Conservation (phyloP, 2,329 filamentous ascomycete genomes). For the Colletotrichum phormii region DNA sequence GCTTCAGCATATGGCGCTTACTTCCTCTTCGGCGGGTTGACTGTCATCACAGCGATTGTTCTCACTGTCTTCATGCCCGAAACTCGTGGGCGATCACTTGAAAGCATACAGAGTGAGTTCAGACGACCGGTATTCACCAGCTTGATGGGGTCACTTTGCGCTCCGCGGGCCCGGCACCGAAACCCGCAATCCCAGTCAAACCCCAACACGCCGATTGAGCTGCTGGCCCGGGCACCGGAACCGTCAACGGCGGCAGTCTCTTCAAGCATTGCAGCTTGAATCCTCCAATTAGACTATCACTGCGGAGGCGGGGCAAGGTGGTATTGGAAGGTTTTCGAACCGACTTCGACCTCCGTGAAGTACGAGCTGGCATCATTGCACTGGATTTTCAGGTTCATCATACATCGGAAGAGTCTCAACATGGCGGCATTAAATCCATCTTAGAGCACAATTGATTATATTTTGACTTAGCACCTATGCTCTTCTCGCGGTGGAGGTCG, state of each 20-base stretch:
- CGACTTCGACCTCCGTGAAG: too few species aligned
- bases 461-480: too few species aligned
- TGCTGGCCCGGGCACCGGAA: not conserved
- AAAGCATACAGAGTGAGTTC: conserved; percentile 60
- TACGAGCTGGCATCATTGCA: too few species aligned
- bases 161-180: not conserved
- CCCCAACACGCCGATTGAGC: not conserved
- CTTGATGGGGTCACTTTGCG: not conserved
- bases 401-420: too few species aligned
- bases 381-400: too few species aligned
- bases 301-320: too few species aligned
- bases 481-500: too few species aligned
- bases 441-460: too few species aligned
- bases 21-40: conserved; percentile 56
- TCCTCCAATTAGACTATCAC: not conserved
- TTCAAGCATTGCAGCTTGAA: not conserved
- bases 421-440: too few species aligned
- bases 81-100: conserved; percentile 54
- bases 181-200: not conserved
- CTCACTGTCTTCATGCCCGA: conserved; percentile 55
- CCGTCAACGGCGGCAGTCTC: not conserved
- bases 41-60: conserved; percentile 50
- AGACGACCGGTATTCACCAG: conserved; percentile 36
- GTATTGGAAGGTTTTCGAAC: too few species aligned
- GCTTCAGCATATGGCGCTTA: conserved; percentile 55